Conservation (phyloP, 2,329 filamentous ascomycete genomes). For the Cercospora sp. region DNA sequence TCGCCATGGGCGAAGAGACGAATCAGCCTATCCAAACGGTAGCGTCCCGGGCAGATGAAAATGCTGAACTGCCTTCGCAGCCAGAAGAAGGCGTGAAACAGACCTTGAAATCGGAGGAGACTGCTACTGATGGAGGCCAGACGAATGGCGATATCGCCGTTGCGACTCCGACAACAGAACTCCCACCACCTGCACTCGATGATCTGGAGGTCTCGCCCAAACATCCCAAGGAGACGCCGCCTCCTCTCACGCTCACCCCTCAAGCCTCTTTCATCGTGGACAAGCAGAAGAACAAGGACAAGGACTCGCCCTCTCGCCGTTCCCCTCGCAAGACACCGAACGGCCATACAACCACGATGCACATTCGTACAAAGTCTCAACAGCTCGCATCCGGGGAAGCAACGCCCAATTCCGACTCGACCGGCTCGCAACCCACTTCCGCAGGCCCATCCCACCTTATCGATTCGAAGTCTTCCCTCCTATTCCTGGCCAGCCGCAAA, state of each 20-base stretch:
- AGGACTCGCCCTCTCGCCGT: slow-evolving; percentile 33
- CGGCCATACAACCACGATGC: slow-evolving; percentile 23
- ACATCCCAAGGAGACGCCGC: slow-evolving; percentile 32
- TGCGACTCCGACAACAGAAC: slow-evolving; percentile 26
- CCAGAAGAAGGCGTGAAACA: slow-evolving; percentile 50
- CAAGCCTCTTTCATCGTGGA: slow-evolving; percentile 32
- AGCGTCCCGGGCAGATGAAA: slow-evolving; percentile 74
- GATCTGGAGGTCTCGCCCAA: slow-evolving; percentile 25
- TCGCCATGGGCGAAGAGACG: slow-evolving; percentile 42
- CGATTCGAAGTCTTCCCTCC: slow-evolving; percentile 80
- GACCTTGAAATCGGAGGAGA: slow-evolving; percentile 25
- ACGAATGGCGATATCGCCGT: slow-evolving; percentile 1
- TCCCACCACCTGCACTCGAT: slow-evolving; percentile 26
- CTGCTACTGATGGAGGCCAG: slow-evolving; percentile 20
- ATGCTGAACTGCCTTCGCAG: slow-evolving; percentile 47
- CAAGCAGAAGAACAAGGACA: slow-evolving; percentile 15
- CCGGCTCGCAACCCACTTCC: slow-evolving; percentile 33
- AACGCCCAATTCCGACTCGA: slow-evolving; percentile 30
- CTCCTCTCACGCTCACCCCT: slow-evolving; percentile 32
- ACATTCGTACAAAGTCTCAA: slow-evolving; percentile 16
- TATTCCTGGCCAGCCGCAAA: slow-evolving; percentile 52
- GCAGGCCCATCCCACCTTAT: slow-evolving; percentile 61
- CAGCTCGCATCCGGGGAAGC: slow-evolving; percentile 27
- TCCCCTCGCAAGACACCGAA: slow-evolving; percentile 40
- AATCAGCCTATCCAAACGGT: slow-evolving; percentile 68